Evolutionary conservation across 1,139 yeast genomes (phyloP).

Genomic region (Pichia sp.): DNA sequence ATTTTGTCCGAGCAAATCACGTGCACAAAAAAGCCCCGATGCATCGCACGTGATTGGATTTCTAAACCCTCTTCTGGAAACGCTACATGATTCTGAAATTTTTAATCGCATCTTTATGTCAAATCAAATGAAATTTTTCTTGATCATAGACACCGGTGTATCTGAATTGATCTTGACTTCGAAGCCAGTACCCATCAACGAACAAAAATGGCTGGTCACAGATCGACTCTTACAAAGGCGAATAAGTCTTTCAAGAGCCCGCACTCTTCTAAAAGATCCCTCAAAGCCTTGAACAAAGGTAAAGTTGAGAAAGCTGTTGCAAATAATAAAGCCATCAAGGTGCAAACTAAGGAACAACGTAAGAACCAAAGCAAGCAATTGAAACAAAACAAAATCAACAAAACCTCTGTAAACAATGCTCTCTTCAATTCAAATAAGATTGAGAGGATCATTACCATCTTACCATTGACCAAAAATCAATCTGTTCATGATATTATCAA

Average conservation of each 20-base stretch:
- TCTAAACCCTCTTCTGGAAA: too few relatives aligned
- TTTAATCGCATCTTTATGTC: too few relatives aligned
- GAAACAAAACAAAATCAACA: conserved; percentile 60
- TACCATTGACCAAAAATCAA: conserved; percentile 73
- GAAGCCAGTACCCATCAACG: too few relatives aligned
- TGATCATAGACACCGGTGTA: too few relatives aligned
- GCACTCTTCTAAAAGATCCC: conserved; percentile 85
- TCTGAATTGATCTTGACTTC: too few relatives aligned
- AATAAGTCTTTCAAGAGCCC: conserved; percentile 88
- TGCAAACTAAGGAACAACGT: conserved; percentile 61
- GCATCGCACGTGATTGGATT: too few relatives aligned
- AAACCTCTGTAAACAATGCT: conserved; percentile 40
- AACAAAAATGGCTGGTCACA: conserved; percentile 72
- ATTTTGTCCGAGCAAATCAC: too few relatives aligned
- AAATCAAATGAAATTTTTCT: too few relatives aligned
- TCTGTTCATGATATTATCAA: conserved; percentile 51
- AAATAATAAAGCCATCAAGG: conserved; percentile 36
- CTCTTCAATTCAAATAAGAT: conserved; percentile 65
- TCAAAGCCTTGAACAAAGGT: conserved; percentile 76
- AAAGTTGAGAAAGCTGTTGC: conserved; percentile 65
- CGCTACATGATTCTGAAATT: too few relatives aligned
- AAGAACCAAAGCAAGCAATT: conserved; percentile 75
- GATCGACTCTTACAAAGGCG: conserved; percentile 73
- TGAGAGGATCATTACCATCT: conserved; percentile 73
- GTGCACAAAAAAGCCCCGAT: too few relatives aligned